Conservation (phyloP, 768 basidiomycete genomes). For the Pleurotus tuber-regium region DNA sequence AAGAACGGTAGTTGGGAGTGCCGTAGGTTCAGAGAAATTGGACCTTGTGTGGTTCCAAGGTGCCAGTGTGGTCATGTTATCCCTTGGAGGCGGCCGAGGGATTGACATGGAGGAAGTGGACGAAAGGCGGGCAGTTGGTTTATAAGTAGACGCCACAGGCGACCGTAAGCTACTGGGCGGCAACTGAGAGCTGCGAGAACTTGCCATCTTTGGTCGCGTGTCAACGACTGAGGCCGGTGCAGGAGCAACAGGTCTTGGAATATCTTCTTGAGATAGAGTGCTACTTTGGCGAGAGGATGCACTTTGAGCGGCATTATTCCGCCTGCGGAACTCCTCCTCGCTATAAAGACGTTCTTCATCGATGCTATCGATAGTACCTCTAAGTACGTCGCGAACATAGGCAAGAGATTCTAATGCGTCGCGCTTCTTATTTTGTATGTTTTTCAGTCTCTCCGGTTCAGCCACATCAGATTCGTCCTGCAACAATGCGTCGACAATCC, state of each 20-base stretch:
- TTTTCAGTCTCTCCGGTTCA: conserved; percentile 32
- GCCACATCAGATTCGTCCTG: conserved; percentile 48
- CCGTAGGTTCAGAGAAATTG: conserved; percentile 34
- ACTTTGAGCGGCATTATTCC: conserved; percentile 14
- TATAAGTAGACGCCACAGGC: neutral
- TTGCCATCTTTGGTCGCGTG: conserved; percentile 28
- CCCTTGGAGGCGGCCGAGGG: conserved; percentile 1
- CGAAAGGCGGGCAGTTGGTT: neutral
- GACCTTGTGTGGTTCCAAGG: conserved; percentile 62
- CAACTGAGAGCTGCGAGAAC: conserved; percentile 16
- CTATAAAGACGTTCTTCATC: conserved; percentile 69
- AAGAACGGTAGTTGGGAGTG: conserved; percentile 39
- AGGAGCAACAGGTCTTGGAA: conserved; percentile 30
- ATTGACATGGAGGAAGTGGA: neutral
- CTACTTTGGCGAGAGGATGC: neutral
- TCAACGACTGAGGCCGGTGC: conserved; percentile 36
- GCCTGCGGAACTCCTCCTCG: conserved; percentile 38
- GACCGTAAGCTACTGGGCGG: conserved; percentile 15
- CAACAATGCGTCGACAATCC: conserved; percentile 72
- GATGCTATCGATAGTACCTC: conserved; percentile 47
- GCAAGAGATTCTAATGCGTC: conserved; percentile 77
- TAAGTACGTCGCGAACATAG: conserved; percentile 74
- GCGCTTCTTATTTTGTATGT: conserved; percentile 36
- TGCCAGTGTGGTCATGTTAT: conserved; percentile 24
- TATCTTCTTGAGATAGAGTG: conserved; percentile 11